Percentiles rank a stretch among this genome's conserved stretches.
These are phyloP conservation scores for Dentipellis sp. DNA, from an alignment of 768 basidiomycete species.

Conservation along the genomic window DNA sequence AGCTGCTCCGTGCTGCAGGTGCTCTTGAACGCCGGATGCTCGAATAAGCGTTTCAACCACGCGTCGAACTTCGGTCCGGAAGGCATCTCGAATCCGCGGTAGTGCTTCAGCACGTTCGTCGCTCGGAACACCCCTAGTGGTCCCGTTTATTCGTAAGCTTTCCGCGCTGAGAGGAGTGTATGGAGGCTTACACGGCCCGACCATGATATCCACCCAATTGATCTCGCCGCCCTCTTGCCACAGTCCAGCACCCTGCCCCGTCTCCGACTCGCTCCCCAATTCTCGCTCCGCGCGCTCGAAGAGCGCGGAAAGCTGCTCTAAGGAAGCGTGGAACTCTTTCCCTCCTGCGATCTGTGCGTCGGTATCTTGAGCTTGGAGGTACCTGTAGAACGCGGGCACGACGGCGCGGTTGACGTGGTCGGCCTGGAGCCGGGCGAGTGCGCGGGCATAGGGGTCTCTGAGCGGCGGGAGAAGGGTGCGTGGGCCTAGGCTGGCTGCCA, in stretches of 20 bases:
- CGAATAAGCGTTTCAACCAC: constrained; percentile 46
- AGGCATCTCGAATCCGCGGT: constrained; percentile 56
- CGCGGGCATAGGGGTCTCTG: constrained; percentile 57
- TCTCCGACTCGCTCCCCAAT: constrained; percentile 23
- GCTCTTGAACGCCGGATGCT: constrained; percentile 51
- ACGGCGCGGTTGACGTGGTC: constrained; percentile 58
- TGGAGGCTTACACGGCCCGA: constrained; percentile 50
- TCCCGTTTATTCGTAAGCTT: not conserved
- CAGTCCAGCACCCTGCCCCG: constrained; percentile 39
- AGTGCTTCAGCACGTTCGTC: constrained; percentile 51
- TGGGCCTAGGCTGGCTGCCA: constrained; percentile 39
- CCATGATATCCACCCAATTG: constrained; percentile 60
- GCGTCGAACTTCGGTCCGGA: constrained; percentile 36
- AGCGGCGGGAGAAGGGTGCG: constrained; percentile 47
- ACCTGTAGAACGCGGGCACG: constrained; percentile 68
- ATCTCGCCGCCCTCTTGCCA: constrained; percentile 52
- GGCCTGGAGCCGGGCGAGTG: constrained; percentile 55
- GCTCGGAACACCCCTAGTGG: constrained; percentile 61
- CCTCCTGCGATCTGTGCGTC: constrained; percentile 40
- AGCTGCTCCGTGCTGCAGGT: constrained; percentile 63
- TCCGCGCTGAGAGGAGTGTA: not conserved
- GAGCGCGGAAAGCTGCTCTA: constrained; percentile 42
- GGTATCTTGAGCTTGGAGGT: constrained; percentile 57
- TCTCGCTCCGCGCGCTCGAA: constrained; percentile 44
- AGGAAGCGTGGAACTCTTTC: constrained; percentile 42